Evolutionary conservation across 129 eudicot species (phyloP).

Genomic region (Flaveria bidentis): DNA sequence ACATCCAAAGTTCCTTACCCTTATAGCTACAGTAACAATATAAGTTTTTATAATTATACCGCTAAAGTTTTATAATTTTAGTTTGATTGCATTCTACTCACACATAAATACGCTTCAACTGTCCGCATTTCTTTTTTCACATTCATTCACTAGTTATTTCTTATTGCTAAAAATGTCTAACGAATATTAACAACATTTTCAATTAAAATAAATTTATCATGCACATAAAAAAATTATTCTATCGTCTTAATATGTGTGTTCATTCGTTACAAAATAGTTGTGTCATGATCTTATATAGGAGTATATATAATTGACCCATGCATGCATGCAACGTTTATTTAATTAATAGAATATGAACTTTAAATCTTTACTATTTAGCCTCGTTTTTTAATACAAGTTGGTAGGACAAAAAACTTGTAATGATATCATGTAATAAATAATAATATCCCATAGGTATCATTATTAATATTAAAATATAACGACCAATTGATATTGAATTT

Average conservation of each 20-base stretch:
- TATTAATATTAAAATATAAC: neutral
- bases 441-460: neutral
- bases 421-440: neutral
- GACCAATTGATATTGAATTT: neutral
- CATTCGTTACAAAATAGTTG: neutral
- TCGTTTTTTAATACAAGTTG: neutral
- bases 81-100: no score
- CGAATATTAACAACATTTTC: neutral
- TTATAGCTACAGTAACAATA: no score
- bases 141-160: no score
- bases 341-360: neutral
- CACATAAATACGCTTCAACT: no score
- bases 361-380: neutral
- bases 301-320: conserved; percentile 25
- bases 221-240: neutral
- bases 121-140: no score
- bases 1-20: no score
- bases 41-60: no score
- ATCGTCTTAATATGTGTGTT: neutral
- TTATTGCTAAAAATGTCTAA: no score
- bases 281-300: neutral
- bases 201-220: neutral
- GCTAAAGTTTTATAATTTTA: no score
- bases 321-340: conserved; percentile 28
- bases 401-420: conserved; percentile 14